phyloP scores from a whole-genome alignment of 1,284 basidiomycete genomes.

The Pseudozyma sp. region DNA sequence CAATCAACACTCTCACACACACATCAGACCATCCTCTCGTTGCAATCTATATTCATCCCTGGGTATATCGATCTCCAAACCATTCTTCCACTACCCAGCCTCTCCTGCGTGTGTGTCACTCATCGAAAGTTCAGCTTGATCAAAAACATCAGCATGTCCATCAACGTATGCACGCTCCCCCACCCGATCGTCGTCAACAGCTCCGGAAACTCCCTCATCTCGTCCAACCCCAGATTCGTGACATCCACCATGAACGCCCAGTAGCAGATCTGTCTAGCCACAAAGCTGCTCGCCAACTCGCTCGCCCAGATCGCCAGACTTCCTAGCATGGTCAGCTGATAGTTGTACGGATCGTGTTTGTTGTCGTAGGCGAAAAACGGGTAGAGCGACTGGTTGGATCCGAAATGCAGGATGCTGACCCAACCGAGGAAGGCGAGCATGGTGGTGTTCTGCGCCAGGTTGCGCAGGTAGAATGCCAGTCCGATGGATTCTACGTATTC shows the following conservation, averaged over 20 bases:
- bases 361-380: conserved; percentile 73
- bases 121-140: conserved; percentile 60
- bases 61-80: conserved; percentile 1
- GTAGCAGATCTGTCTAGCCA: conserved; percentile 71
- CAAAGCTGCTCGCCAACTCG: conserved; percentile 71
- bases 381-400: conserved; percentile 72
- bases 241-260: conserved; percentile 71
- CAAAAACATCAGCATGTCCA: conserved; percentile 73
- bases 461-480: conserved; percentile 72
- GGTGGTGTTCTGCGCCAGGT: conserved; percentile 74
- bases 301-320: conserved; percentile 73
- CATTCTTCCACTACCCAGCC: too few relatives aligned
- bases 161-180: conserved; percentile 73
- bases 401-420: conserved; percentile 72
- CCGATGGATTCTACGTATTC: conserved; percentile 72
- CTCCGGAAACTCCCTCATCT: conserved; percentile 73
- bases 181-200: conserved; percentile 70
- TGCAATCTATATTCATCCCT: too few relatives aligned
- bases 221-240: conserved; percentile 72
- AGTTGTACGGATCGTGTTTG: conserved; percentile 74
- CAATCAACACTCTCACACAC: not conserved
- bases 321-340: conserved; percentile 72
- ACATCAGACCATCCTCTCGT: not conserved
- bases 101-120: too few relatives aligned
- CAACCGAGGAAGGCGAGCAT: conserved; percentile 71